Percentiles rank a stretch among this genome's conserved stretches.
Evolutionary conservation across 176 grass and related monocot genomes (phyloP).

Genomic region (Phoenix roebelenii): DNA sequence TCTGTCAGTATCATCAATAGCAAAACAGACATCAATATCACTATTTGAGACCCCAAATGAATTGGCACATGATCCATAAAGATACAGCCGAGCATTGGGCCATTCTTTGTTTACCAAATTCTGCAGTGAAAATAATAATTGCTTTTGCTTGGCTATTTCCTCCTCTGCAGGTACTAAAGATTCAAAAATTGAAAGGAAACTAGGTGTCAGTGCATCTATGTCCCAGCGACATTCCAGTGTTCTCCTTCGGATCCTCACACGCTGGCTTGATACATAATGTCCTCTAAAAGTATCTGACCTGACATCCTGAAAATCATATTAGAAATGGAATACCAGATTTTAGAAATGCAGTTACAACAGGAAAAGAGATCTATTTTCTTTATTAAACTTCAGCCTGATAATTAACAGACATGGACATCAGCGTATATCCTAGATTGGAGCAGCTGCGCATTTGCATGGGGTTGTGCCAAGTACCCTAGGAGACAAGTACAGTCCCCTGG

Average conservation of each 20-base stretch:
- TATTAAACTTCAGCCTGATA: background rate
- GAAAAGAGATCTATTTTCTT: background rate
- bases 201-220: constrained; percentile 59
- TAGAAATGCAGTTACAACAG: background rate
- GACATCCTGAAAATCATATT: constrained; percentile 53
- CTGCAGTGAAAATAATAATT: constrained; percentile 47
- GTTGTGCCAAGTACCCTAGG: no score
- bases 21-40: constrained; percentile 93
- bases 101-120: constrained; percentile 74
- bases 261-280: constrained; percentile 64
- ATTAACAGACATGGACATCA: no score
- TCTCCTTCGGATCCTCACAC: constrained; percentile 63
- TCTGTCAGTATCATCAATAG: constrained; percentile 49
- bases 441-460: no score
- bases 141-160: constrained; percentile 74
- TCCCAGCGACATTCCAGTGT: constrained; percentile 54
- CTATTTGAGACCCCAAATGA: constrained; percentile 89
- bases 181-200: constrained; percentile 68
- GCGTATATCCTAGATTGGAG: no score
- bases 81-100: constrained; percentile 65
- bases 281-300: constrained; percentile 87
- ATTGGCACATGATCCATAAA: constrained; percentile 97
- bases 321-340: constrained; percentile 4
- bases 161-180: constrained; percentile 72
- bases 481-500: no score